These are phyloP conservation scores for Candida ficus DNA, from an alignment of 805 yeast genomes.

Conservation along the genomic window DNA sequence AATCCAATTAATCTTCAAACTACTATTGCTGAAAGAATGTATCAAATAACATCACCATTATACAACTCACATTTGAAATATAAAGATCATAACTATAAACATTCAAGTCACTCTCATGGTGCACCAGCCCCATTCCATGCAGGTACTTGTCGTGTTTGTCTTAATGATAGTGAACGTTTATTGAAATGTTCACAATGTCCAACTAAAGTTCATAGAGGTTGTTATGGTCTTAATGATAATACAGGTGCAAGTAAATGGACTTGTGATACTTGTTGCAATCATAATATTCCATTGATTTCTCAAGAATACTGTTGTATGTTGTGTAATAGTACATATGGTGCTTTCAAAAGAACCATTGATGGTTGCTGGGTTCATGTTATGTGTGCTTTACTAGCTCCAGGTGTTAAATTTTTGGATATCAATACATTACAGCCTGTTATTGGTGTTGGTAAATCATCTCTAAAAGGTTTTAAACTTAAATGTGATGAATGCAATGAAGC, in stretches of 20 bases:
- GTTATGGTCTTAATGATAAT: slow-evolving; percentile 49
- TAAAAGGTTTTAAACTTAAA: slow-evolving; percentile 28
- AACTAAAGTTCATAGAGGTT: slow-evolving; percentile 59
- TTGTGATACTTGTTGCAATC: slow-evolving; percentile 78
- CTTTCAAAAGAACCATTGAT: slow-evolving; percentile 55
- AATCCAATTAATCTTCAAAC: slow-evolving; percentile 9
- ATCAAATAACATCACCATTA: slow-evolving; percentile 11
- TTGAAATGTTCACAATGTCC: slow-evolving; percentile 63
- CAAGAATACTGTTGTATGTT: slow-evolving; percentile 58
- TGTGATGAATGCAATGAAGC: slow-evolving; percentile 52
- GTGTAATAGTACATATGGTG: slow-evolving; percentile 25
- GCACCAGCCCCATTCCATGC: too few species aligned
- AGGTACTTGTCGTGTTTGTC: slow-evolving; percentile 64
- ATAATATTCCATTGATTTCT: slow-evolving; percentile 51
- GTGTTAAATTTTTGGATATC: slow-evolving; percentile 38
- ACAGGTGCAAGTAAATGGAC: slow-evolving; percentile 60
- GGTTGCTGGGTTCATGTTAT: slow-evolving; percentile 76
- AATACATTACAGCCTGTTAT: slow-evolving; percentile 41
- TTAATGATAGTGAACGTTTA: slow-evolving; percentile 35
- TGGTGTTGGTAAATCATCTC: slow-evolving; percentile 30
- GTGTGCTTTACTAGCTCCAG: slow-evolving; percentile 57
- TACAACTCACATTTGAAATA: slow-evolving; percentile 17
- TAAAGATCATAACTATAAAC: slow-evolving; percentile 9
- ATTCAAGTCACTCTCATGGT: too few species aligned
- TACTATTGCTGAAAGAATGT: slow-evolving; percentile 14